Evolutionary conservation across 306 rosid species (phyloP), one percentile per base, ranked within the genome.

Genomic region (Cucurbita moschata): DNA sequence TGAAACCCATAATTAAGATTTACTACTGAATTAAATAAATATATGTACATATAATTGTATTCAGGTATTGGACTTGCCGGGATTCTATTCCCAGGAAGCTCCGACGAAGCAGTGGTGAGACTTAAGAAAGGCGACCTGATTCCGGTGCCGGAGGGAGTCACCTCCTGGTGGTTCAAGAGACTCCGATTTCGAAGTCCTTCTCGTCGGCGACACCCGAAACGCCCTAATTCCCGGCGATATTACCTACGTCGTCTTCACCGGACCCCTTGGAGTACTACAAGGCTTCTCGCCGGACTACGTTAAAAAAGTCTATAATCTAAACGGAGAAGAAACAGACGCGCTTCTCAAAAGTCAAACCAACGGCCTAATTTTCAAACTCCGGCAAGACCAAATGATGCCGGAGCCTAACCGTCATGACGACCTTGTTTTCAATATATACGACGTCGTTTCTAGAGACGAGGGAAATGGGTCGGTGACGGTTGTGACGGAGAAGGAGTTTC

Each of bases 81-180:
- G 21, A 7, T 88, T 77, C 58, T 85, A 13, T 75, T 77, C 4
- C 85, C 79, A 0, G 76, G 77, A 58, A 49, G 73, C 0, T 15
- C 7, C 47, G 74, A 83, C 51, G 91, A 90, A 61, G 82, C 75
- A 39, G 87, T 86, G 7, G 19, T 90, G 73, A 86, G 72, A 54
- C 82, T 90, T 0, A 81, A 75, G 73, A 43, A 85, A 30, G 96
- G 91, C 54, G 91, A 88, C 35, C 26, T 90, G 0, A 77, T 88
- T 21, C 88, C 96, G 2, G 77, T 85, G 0, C 86, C 89, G 3
- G 15, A 60, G 16, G 96, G 89, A 60, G 11, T 59, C 40, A 51
- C 84, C 21, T 90, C 96, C 16, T 90, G 96, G 96, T 90, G 96
- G 96, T 88, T 77, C 88, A 88, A 88, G 83, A 37, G 87, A 82